Evolutionary conservation across 495 filamentous ascomycete species (phyloP).

Genomic region (Aspergillus steynii): DNA sequence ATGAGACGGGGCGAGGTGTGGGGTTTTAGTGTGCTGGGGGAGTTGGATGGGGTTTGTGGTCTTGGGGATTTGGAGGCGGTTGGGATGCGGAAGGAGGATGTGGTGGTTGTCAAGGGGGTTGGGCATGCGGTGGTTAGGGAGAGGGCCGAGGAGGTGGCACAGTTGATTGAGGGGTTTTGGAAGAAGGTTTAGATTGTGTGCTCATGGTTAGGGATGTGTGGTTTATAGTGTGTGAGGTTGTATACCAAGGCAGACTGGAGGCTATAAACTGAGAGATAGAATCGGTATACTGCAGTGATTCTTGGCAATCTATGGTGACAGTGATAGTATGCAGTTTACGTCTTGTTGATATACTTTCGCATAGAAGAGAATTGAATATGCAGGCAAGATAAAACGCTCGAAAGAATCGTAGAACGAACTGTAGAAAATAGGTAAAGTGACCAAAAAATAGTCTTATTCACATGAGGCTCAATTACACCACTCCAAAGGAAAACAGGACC

Average conservation of each 20-base stretch:
- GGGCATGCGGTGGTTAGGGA: slow-evolving; percentile 41
- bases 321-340: too few relatives aligned
- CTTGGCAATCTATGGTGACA: too few relatives aligned
- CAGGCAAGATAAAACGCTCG: too few relatives aligned
- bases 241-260: neutral
- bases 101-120: slow-evolving; percentile 34
- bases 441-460: too few relatives aligned
- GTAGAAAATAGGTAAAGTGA: too few relatives aligned
- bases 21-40: slow-evolving; percentile 38
- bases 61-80: slow-evolving; percentile 32
- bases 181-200: slow-evolving; percentile 29
- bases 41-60: slow-evolving; percentile 39
- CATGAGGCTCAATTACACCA: too few relatives aligned
- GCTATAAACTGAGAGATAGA: neutral
- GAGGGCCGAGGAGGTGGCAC: slow-evolving; percentile 2
- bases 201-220: too few relatives aligned
- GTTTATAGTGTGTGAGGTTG: neutral
- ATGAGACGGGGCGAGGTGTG: slow-evolving; percentile 18
- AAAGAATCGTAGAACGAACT: too few relatives aligned
- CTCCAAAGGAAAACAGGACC: too few relatives aligned
- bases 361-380: too few relatives aligned
- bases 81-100: slow-evolving; percentile 31
- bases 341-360: too few relatives aligned
- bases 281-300: too few relatives aligned
- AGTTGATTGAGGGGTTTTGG: slow-evolving; percentile 30